Base-by-base conservation (phyloP, 116 monocot genomes). In the Papilionanthe hybrid region DNA sequence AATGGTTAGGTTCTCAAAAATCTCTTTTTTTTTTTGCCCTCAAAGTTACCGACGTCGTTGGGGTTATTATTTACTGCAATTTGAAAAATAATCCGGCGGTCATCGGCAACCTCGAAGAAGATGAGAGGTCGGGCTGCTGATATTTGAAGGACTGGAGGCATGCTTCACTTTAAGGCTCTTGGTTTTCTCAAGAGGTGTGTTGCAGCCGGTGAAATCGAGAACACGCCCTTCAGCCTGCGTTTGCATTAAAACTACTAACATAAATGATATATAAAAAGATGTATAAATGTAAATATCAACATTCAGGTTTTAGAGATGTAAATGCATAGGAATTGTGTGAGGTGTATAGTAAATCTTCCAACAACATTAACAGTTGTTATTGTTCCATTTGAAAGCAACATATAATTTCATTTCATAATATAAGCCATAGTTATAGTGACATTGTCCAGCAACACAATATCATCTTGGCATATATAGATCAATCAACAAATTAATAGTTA, bases 131-230 rank as follows among this genome's bases (percentile, higher is more conserved):
- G 72, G 41, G 41, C 72, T 72, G 5, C 23, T 6, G 42, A 18
- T 37, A 7, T 22, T 2, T 19, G 72, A 17, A 41, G 72, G 12
- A 1, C 72, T 41, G 4, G 45, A 74, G 47, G 4, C 10, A 74
- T 45, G 17, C 45, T 47, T 37, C 9, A 53, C 25, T 75, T 79
- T 67, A 20, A 20, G 13, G 6, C 68, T 53, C 19, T 50, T 72
- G 1, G 50, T 56, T 55, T 42, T 69, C 37, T 29, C 63, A 29
- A 12, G 37, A 37, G 82, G 82, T 55, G 77, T 82, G 37, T 37
- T 37, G 45, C 82, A 82, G 41, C 71, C 82, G 28, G 71, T 82
- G 69, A 82, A 82, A 56, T 82, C 82, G 42, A 82, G 82, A 77
- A 69, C 68, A 27, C 77, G 82, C 19, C 71, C 82, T 42, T 82